Evolutionary conservation across 305 asterid genomes (phyloP), one percentile per base, ranked within the genome.

Genomic region (Rubia peregrina): DNA sequence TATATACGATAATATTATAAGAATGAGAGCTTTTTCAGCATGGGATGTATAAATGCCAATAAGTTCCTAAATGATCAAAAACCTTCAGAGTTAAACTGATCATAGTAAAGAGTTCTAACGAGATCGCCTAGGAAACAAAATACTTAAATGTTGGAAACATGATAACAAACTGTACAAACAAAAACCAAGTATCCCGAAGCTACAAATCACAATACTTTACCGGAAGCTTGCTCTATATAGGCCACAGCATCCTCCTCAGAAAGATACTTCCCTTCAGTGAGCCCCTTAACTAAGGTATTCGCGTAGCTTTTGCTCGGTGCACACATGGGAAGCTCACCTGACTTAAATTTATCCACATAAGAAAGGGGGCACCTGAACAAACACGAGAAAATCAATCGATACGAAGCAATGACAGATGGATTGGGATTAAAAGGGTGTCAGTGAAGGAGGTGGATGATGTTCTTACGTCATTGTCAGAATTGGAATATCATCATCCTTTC

Each of bases 391-490:
- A 4, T 14, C 63, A 57, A 44, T 44, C 16, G 14, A 46, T 26
- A 65, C 6, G 74, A 66, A 76, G 41, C 59, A 53, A 44, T 59
- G 44, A 12, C 42, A 24, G 26, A 68, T 22, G 61, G 48, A 14
- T 21, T 60, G 12, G 42, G 55, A 66, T 40, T 38, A 41, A 48
- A 43, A 21, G 16, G 67, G 49, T 62, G 41, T 44, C 56, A 38
- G 1, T 17, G 57, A 19, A 46, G 63, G 19, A 76, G 59, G 62
- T 46, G 69, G 38, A 61, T 59, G 13, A 49, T 53, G 59, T 59
- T 68, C 96, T 68, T 83, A 94, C 97, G 99, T 91, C 98, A 94
- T 85, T 33, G 99, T 89, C 77, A 94, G 86, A 75, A 94, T 81
- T 1, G 97, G 96, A 68, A 88, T 67, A 64, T 69, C 88, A 6